Percentiles rank a stretch among this genome's conserved stretches.
These are phyloP conservation scores for Venturia carpophila DNA, from an alignment of 2,329 filamentous ascomycete genomes.

Conservation along the genomic window DNA sequence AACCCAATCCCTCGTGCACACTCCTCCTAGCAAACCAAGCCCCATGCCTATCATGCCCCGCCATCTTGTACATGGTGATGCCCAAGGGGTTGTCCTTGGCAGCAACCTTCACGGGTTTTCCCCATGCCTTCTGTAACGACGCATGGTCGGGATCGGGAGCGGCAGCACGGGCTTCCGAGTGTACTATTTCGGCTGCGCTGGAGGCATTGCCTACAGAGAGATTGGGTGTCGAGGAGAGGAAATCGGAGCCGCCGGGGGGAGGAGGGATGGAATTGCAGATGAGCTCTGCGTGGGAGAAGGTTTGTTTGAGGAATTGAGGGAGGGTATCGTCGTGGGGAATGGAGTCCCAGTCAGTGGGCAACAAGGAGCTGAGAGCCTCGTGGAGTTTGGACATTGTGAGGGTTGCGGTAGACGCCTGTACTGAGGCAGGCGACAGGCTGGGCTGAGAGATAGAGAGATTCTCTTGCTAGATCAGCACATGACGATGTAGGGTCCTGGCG, in stretches of 20 bases:
- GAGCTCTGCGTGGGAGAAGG: constrained; percentile 53
- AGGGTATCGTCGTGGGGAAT: constrained; percentile 36
- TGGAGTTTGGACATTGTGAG: constrained; percentile 36
- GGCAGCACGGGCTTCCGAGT: constrained; percentile 44
- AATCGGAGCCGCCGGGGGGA: constrained; percentile 39
- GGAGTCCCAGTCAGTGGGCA: constrained; percentile 38
- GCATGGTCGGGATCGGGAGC: constrained; percentile 41
- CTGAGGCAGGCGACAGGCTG: not conserved
- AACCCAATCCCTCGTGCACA: constrained; percentile 69
- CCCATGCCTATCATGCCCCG: constrained; percentile 70
- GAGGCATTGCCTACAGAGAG: constrained; percentile 35
- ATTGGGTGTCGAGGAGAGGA: constrained; percentile 32
- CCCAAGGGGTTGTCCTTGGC: constrained; percentile 66
- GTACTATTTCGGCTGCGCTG: constrained; percentile 45
- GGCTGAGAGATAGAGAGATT: not conserved
- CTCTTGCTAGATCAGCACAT: not conserved
- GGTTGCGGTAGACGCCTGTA: not conserved
- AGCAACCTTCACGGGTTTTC: constrained; percentile 69
- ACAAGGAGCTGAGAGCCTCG: constrained; percentile 38
- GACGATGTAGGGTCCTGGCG: not conserved
- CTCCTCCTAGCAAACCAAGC: constrained; percentile 85
- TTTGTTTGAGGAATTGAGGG: constrained; percentile 32
- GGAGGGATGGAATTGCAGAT: constrained; percentile 71
- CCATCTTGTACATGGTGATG: constrained; percentile 72
- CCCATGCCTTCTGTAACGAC: constrained; percentile 71